Evolutionary conservation across 805 yeast species (phyloP).

Genomic region (Candida railenensis): DNA sequence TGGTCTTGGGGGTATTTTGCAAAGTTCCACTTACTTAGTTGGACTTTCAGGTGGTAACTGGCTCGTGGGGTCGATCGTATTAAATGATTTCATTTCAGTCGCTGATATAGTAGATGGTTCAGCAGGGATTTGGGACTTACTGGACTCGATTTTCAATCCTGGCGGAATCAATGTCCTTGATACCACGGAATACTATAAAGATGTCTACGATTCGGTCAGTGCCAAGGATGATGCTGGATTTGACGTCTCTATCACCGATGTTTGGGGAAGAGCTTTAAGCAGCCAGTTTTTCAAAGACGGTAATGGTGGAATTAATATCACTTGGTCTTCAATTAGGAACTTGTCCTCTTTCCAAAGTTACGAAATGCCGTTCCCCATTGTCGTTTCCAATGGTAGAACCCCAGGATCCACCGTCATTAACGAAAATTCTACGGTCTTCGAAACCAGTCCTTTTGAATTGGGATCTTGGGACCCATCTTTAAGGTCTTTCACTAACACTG

Average conservation of each 20-base stretch:
- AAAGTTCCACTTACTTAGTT: slow-evolving; percentile 67
- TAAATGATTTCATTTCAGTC: slow-evolving; percentile 58
- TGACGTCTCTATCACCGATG: slow-evolving; percentile 37
- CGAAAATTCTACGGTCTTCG: slow-evolving; percentile 39
- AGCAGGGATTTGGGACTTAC: slow-evolving; percentile 35
- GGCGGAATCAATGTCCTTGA: slow-evolving; percentile 57
- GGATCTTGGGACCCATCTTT: slow-evolving; percentile 89
- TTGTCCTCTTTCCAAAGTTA: slow-evolving; percentile 23
- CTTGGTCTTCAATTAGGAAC: slow-evolving; percentile 31
- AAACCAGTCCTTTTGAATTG: slow-evolving; percentile 43
- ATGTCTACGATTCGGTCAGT: slow-evolving; percentile 25
- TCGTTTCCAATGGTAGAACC: slow-evolving; percentile 37
- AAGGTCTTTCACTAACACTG: slow-evolving; percentile 60
- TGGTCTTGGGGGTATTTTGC: slow-evolving; percentile 78
- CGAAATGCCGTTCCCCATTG: slow-evolving; percentile 41
- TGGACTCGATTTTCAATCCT: slow-evolving; percentile 71
- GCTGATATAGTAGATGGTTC: slow-evolving; percentile 28
- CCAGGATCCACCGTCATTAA: slow-evolving; percentile 29
- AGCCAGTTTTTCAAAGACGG: slow-evolving; percentile 36
- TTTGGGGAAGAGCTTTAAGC: slow-evolving; percentile 43
- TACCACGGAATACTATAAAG: slow-evolving; percentile 55
- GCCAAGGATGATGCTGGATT: slow-evolving; percentile 38
- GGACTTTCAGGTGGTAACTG: slow-evolving; percentile 69
- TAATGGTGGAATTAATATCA: slow-evolving; percentile 26
- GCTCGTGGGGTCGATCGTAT: slow-evolving; percentile 64